Evolutionary conservation across 306 rosid genomes (phyloP).

Genomic region (Trifolium dubium): DNA sequence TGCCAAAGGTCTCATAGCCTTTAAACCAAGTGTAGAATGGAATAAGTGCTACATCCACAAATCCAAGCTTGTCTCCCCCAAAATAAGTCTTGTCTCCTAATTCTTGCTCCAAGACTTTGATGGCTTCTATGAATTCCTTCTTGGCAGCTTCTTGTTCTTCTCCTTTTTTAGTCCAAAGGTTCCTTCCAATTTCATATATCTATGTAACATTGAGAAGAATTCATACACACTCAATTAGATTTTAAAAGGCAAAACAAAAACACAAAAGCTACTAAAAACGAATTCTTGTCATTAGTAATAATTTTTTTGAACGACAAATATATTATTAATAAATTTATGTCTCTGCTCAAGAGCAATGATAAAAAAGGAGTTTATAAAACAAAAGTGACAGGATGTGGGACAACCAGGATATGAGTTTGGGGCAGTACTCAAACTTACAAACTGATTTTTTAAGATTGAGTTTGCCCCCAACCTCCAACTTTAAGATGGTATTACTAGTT

Average conservation of each 20-base stretch:
- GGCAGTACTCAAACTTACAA: too few species aligned
- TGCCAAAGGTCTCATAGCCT: conserved; percentile 34
- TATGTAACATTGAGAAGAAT: not conserved
- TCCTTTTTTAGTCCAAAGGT: conserved; percentile 43
- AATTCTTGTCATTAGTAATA: not conserved
- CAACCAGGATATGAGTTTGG: too few species aligned
- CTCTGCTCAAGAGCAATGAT: too few species aligned
- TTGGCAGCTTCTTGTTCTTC: conserved; percentile 50
- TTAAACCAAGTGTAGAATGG: conserved; percentile 47
- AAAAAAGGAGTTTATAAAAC: too few species aligned
- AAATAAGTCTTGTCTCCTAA: conserved; percentile 47
- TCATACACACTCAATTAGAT: conserved; percentile 3
- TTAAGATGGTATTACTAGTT: too few species aligned
- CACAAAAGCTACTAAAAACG: not conserved
- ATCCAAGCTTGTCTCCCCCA: conserved; percentile 52
- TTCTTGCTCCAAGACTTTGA: conserved; percentile 41
- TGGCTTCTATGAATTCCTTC: conserved; percentile 45
- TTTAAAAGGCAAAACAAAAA: too few species aligned
- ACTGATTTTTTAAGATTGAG: too few species aligned
- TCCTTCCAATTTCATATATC: conserved; percentile 35
- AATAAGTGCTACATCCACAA: conserved; percentile 48
- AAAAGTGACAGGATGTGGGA: too few species aligned
- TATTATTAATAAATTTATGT: too few species aligned
- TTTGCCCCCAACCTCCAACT: too few species aligned
- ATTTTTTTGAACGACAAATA: too few species aligned